These are phyloP conservation scores for Diplosphaera chodatii DNA, from an alignment of 139 green algal species.

Conservation along the genomic window DNA sequence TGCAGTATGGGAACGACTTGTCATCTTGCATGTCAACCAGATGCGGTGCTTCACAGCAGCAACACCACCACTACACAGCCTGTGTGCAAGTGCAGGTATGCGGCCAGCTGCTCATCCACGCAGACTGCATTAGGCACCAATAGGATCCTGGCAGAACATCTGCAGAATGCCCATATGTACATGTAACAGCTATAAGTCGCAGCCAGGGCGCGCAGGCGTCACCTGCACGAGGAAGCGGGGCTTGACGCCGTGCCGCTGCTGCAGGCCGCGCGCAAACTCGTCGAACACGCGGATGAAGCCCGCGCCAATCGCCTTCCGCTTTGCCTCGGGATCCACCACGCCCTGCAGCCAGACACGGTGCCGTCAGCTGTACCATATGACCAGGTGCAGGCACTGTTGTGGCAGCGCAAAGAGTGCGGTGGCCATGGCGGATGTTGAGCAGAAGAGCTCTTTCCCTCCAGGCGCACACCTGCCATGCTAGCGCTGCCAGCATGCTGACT, in stretches of 20 bases:
- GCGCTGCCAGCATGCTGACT: too few species aligned
- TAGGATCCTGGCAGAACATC: background rate
- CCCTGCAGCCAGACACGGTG: constrained; percentile 53
- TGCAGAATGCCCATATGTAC: background rate
- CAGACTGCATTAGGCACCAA: too few species aligned
- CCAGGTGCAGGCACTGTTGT: too few species aligned
- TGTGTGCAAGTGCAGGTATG: too few species aligned
- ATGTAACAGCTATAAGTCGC: background rate
- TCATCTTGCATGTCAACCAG: background rate
- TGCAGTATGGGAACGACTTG: constrained; percentile 24
- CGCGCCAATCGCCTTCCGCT: constrained; percentile 94
- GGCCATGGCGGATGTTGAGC: too few species aligned
- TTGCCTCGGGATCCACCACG: constrained; percentile 89
- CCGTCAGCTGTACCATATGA: too few species aligned
- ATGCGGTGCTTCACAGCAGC: background rate
- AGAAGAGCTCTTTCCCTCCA: too few species aligned
- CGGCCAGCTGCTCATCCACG: too few species aligned
- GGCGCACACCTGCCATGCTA: too few species aligned
- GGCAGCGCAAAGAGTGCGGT: too few species aligned
- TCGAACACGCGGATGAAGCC: constrained; percentile 95
- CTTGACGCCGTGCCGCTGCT: constrained; percentile 61
- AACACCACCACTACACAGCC: constrained; percentile 43
- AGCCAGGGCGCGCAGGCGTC: constrained; percentile 11
- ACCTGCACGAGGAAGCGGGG: constrained; percentile 81
- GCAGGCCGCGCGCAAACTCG: constrained; percentile 68